phyloP scores from a whole-genome alignment of 306 rosid species.

The Dicorynia guianensis region DNA sequence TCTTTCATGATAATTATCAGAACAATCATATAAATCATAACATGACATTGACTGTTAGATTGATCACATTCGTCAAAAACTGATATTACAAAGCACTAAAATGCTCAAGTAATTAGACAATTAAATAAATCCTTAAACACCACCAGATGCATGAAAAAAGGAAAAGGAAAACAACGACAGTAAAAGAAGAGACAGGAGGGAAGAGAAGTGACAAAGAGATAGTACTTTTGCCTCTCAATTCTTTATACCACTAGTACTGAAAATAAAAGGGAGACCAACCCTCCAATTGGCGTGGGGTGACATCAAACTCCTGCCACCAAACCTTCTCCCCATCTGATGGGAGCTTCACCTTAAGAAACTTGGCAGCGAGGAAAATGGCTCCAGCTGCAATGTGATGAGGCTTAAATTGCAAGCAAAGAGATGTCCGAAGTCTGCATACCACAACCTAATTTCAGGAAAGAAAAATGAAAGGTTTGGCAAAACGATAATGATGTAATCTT shows the following conservation, averaged over 20 bases:
- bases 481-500: conserved; percentile 51
- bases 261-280: conserved; percentile 76
- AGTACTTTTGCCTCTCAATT: conserved; percentile 43
- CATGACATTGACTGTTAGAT: background rate
- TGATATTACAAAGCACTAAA: background rate
- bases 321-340: conserved; percentile 99
- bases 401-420: conserved; percentile 98
- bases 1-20: conserved; percentile 13
- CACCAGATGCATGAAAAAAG: background rate
- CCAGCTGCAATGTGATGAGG: conserved; percentile 99
- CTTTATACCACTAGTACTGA: conserved; percentile 49
- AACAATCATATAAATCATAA: background rate
- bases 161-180: conserved; percentile 18
- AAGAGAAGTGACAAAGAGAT: conserved; percentile 41
- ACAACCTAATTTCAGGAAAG: conserved; percentile 68
- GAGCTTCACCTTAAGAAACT: conserved; percentile 95
- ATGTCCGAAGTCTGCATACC: conserved; percentile 94
- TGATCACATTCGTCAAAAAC: conserved; percentile 25
- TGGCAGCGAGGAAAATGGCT: conserved; percentile 99
- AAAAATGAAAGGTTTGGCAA: conserved; percentile 51
- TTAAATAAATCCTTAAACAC: conserved; percentile 14
- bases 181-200: background rate
- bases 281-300: conserved; percentile 99
- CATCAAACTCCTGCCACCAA: conserved; percentile 99
- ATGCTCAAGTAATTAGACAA: conserved; percentile 29